Base-by-base conservation (phyloP, 2,329 filamentous ascomycete species). In the Claviceps quebecensis region DNA sequence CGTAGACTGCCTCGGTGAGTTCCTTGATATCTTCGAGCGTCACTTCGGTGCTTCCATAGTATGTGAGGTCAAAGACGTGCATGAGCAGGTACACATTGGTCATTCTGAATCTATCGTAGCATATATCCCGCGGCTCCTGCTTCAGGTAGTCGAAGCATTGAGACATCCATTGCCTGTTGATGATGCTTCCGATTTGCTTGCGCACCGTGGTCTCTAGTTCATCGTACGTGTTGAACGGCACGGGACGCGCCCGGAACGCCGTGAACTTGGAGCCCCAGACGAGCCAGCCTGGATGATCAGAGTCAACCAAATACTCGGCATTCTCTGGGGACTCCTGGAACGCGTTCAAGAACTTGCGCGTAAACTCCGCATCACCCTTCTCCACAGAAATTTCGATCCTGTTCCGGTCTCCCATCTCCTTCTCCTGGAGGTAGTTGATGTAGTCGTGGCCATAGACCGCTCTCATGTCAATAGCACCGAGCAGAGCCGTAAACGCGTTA, bases 91-190 rank as follows among this genome's bases (percentile, higher is more conserved):
- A 86, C 0, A 88, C 86, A 61, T 86, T 90, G 37, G 84, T 83
- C 76, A 95, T 90, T 51, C 90, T 80, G 72, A 98, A 97, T 50
- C 91, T 80, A 64, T 98, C 91, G 0, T 86, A 77, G 4, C 77
- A 77, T 0, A 80, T 69, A 63, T 97, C 91, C 45, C 91, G 82
- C 2, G 93, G 91, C 65, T 97, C 91, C 67, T 97, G 93, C 70
- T 96, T 97, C 71, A 97, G 78, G 63, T 91, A 97, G 23, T 83
- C 86, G 61, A 98, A 98, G 67, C 84, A 91, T 48, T 84, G 84
- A 44, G 79, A 78, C 58, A 96, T 83, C 94, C 93, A 98, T 29
- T 87, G 79, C 47, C 82, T 82, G 54, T 86, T 87, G 55, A 98
- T 73, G 43, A 89, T 73, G 51, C 77, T 76, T 47, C 90, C 93